Base-by-base conservation (phyloP, 2,329 filamentous ascomycete species). In the Cytospora chrysosperma region DNA sequence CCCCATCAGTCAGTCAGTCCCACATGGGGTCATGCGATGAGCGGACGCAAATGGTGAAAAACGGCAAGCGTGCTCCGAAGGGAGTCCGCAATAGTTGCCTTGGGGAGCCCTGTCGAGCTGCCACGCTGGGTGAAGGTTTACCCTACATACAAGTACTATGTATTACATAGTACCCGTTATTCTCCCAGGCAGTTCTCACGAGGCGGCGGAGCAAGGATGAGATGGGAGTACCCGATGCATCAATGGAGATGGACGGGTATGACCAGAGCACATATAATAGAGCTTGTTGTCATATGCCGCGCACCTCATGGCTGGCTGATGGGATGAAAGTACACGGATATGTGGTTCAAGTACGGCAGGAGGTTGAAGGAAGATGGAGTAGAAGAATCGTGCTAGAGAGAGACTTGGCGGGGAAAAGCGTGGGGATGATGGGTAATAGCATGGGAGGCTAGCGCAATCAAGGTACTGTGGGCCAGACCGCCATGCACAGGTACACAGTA, bases 11-110 rank as follows among this genome's bases (percentile, higher is more conserved):
- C 32, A 34, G 32, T 55, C 58, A 60, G 59, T 61, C 59, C 59
- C 59, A 61, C 59, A 61, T 61, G 51, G 59, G 54, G 59, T 61
- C 59, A 61, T 61, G 59, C 51, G 59, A 61, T 61, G 59, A 61
- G 40, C 59, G 51, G 59, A 55, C 40, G 59, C 59, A 61, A 40
- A 37, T 43, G 51, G 49, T 53, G 51, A 61, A 61, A 61, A 61
- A n/a, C 51, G 59, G 54, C 59, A 61, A 61, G 59, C 40, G 59
- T 49, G 51, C 28, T 28, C 59, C 51, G 59, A 30, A 61, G 49
- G 28, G 19, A 17, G 37, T 34, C 54, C 51, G 51, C 53, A 21
- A 13, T 24, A 19, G 24, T 12, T 47, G 43, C 32, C n/a, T 47
- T 9, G 43, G 43, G 43, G 43, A 47, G 21, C n/a, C 43, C 24